Evolutionary conservation across 192 early-diverging fungal species (phyloP).

Genomic region (Fimicolochytrium jonesii): DNA sequence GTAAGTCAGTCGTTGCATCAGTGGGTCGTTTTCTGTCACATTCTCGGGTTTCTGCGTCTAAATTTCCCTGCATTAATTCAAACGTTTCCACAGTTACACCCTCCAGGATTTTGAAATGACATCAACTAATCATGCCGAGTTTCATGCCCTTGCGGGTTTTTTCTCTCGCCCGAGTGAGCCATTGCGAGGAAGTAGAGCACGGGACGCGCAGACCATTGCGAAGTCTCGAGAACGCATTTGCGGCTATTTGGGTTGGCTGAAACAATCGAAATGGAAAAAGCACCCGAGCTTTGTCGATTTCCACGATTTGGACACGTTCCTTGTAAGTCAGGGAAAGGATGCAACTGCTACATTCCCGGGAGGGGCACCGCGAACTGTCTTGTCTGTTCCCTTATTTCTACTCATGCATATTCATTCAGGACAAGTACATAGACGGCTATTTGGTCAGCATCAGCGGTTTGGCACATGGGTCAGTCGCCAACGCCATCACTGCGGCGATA

Average conservation of each 20-base stretch:
- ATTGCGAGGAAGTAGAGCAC: neutral
- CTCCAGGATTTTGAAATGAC: too few species aligned
- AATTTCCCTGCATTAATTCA: neutral
- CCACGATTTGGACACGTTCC: constrained; percentile 4
- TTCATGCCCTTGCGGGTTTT: neutral
- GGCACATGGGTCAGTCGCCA: neutral
- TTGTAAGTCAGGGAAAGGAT: neutral
- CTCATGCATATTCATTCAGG: neutral
- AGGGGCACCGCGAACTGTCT: neutral
- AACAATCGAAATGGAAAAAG: neutral
- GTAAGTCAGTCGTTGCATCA: neutral
- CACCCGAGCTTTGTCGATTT: neutral
- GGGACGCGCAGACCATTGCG: constrained; percentile 2
- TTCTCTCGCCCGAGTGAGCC: neutral
- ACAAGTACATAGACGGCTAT: constrained; percentile 8
- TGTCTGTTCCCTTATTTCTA: neutral
- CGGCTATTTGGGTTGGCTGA: constrained; percentile 9
- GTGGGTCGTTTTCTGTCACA: neutral
- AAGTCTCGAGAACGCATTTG: constrained; percentile 1
- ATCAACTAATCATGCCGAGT: constrained; percentile 2
- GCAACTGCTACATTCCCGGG: neutral
- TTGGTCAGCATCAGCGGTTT: neutral
- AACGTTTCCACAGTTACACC: neutral
- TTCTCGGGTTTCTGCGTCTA: neutral
- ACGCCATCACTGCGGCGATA: constrained; percentile 8